Base-by-base conservation (phyloP, 1,284 basidiomycete species). In the Leucoagaricus sp. region DNA sequence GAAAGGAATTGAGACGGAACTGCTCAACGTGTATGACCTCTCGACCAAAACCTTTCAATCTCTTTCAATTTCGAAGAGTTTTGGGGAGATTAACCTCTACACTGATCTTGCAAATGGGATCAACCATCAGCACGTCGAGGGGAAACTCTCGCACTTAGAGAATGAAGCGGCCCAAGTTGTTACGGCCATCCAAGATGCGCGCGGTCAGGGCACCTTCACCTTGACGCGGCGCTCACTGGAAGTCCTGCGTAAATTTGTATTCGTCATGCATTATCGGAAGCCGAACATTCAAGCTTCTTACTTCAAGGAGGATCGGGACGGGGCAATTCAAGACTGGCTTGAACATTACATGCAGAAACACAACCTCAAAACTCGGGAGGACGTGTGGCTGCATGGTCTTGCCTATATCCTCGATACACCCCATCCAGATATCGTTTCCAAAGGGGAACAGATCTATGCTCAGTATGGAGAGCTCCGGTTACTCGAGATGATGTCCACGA, bases 241-340 rank as follows among this genome's bases (percentile, higher is more conserved):
- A 17, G 60, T 57, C 4, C 54, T 72, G 36, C 62, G 70, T 4
- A 72, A 70, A 57, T 74, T 73, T 42, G 61, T 72, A 8, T 69
- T 70, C 50, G 19, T 73, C 23, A 67, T 71, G 69, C 67, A 72
- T 31, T 67, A 65, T 58, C 68, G 71, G 13, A 60, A 62, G 21
- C 59, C 58, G 42, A 58, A 55, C 10, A 51, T 59, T 4, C 58
- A 63, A 12, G 29, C 52, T 8, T 59, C 40, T 3, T 70, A 71
- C 58, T 72, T 68, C 29, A 57, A 66, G 23, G 67, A 64, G 28
- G 62, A 63, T 23, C 53, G 58, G 5, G 68, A 67, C 21, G 58
- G 60, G 13, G 49, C 51, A 2, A 33, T 58, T 0, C 56, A 55
- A 15, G 61, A 64, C 33, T 70, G 68, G 67, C 63, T 70, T 10